Conservation (phyloP, 768 basidiomycete genomes). For the Mycena galericulata region DNA sequence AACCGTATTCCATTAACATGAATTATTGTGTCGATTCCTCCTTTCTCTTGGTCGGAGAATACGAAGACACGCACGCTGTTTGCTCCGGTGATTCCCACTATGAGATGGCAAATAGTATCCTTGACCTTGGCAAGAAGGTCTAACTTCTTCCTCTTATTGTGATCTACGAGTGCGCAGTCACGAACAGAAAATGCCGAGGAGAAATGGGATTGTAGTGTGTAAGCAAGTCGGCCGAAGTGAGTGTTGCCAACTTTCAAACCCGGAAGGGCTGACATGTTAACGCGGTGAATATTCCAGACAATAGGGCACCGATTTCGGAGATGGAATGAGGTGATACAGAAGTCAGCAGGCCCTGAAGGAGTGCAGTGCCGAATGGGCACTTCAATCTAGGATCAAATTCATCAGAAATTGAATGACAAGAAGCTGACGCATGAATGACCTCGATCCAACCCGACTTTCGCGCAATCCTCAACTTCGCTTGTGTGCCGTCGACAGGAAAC, state of each 20-base stretch:
- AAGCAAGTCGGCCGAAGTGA: constrained; percentile 3
- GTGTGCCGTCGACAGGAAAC: constrained; percentile 41
- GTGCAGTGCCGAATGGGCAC: neutral
- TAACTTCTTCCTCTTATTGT: neutral
- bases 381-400: neutral
- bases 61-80: constrained; percentile 36
- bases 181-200: constrained; percentile 42
- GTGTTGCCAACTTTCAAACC: constrained; percentile 40
- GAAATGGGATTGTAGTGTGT: constrained; percentile 42
- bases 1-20: constrained; percentile 51
- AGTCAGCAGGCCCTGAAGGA: neutral
- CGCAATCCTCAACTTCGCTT: constrained; percentile 40
- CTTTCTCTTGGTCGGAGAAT: constrained; percentile 32
- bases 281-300: constrained; percentile 54
- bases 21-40: constrained; percentile 48
- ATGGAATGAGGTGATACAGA: neutral
- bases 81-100: constrained; percentile 36
- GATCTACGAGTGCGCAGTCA: constrained; percentile 31
- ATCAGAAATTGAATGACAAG: no score
- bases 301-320: constrained; percentile 44
- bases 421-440: constrained; percentile 30
- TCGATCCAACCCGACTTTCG: constrained; percentile 48
- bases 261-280: constrained; percentile 52
- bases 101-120: constrained; percentile 35
- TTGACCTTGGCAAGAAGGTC: constrained; percentile 1